These are phyloP conservation scores for Ophiobolus disseminans DNA, from an alignment of 2,329 filamentous ascomycete species.

Conservation along the genomic window DNA sequence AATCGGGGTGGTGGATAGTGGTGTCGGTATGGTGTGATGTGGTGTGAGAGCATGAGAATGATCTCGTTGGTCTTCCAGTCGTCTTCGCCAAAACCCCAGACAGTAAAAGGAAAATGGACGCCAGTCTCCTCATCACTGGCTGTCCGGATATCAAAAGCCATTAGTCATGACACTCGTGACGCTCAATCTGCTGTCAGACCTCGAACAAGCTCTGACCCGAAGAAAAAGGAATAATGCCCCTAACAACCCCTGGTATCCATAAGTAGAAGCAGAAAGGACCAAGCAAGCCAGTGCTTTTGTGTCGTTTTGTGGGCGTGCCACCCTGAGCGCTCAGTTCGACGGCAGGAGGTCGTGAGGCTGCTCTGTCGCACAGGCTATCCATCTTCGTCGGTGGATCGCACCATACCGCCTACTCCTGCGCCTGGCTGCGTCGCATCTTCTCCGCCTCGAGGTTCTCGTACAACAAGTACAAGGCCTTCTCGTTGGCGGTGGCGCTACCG, in stretches of 20 bases:
- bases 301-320: slow-evolving; percentile 11
- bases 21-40: slow-evolving; percentile 2
- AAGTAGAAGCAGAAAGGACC: slow-evolving; percentile 37
- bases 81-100: slow-evolving; percentile 25
- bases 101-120: slow-evolving; percentile 34
- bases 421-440: slow-evolving; percentile 93
- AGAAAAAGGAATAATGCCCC: slow-evolving; percentile 40
- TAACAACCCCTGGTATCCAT: slow-evolving; percentile 44
- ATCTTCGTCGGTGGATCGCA: background rate
- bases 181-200: slow-evolving; percentile 47
- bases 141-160: slow-evolving; percentile 50
- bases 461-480: slow-evolving; percentile 92
- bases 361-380: too few relatives aligned
- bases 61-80: slow-evolving; percentile 19
- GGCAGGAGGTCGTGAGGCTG: too few relatives aligned
- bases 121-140: too few relatives aligned
- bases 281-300: slow-evolving; percentile 44
- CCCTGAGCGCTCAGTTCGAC: slow-evolving; percentile 1
- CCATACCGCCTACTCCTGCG: slow-evolving; percentile 56
- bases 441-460: slow-evolving; percentile 99
- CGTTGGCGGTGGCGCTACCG: slow-evolving; percentile 90
- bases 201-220: slow-evolving; percentile 35
- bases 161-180: slow-evolving; percentile 53
- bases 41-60: slow-evolving; percentile 19
- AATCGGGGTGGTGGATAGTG: slow-evolving; percentile 8